Base-by-base conservation (phyloP, 2,329 filamentous ascomycete species). In the Phialophora tarda region DNA sequence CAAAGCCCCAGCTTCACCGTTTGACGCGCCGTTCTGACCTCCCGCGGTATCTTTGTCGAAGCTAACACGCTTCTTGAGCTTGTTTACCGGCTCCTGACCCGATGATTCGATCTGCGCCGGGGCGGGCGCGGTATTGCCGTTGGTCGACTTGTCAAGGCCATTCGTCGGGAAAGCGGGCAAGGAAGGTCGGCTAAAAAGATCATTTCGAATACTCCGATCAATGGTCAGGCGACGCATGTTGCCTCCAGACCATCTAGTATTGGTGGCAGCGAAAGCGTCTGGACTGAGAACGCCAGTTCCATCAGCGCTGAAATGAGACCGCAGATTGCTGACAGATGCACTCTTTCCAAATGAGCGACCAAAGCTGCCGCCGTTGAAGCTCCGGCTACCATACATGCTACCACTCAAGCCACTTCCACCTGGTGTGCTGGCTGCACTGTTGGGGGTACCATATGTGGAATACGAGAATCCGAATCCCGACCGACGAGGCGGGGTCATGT, bases 201-300 rank as follows among this genome's bases (percentile, higher is more conserved):
- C 83, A 26, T 81, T 93, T 62, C 91, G 87, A 76, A 99, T 84
- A 71, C 89, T 90, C 69, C 92, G 89, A 79, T 97, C 96, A 76
- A 99, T 97, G 61, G 93, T 90, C 64, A 99, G 85, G 77, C 93
- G 93, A 82, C 97, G 97, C 72, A 97, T 87, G 75, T 86, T 91
- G 57, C 85, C 85, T 75, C 84, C 88, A 59, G 89, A 89, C 72
- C 87, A 85, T 65, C 89, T 86, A 41, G 85, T 83, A 64, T 83
- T 84, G 21, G 86, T 89, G 28, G 89, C 84, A 1, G 91, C 91
- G 77, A 97, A 93, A 1, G 93, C 92, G 44, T 92, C 92, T 0
- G 93, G 93, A 1, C 91, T 87, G 30, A 97, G 83, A 64, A 97
- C 90, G 77, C 92, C 96, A 71, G 96, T 92, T 63, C 75, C 74